phyloP scores from a whole-genome alignment of 2,329 filamentous ascomycete genomes.

The Aureobasidium sp. region DNA sequence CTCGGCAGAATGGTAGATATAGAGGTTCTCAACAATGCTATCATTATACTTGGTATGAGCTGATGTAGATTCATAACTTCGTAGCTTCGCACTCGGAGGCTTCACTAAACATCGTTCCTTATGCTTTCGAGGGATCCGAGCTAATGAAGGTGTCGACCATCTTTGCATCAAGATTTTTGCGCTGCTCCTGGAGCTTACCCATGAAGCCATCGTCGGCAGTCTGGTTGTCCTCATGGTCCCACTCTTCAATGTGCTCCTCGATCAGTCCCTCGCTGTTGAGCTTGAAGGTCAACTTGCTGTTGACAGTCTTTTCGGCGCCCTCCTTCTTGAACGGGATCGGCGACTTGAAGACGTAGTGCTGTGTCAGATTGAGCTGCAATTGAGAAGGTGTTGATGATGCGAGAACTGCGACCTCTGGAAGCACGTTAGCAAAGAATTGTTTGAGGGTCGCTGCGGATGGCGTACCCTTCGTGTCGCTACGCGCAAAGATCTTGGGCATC shows the following conservation, averaged over 20 bases:
- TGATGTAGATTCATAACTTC: neutral
- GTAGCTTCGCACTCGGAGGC: neutral
- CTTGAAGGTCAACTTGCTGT: conserved; percentile 21
- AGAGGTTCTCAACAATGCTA: neutral
- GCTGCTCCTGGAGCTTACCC: conserved; percentile 21
- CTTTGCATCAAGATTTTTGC: conserved; percentile 22
- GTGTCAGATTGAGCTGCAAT: conserved; percentile 20
- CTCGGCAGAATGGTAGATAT: neutral
- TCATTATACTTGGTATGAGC: neutral
- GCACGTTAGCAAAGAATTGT: neutral
- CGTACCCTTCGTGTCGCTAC: conserved; percentile 18
- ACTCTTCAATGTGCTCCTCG: conserved; percentile 22
- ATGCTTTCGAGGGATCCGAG: neutral
- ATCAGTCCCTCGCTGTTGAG: conserved; percentile 20
- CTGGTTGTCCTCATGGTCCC: conserved; percentile 22
- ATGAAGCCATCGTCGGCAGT: conserved; percentile 22
- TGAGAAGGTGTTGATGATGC: conserved; percentile 13
- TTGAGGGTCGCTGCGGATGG: neutral
- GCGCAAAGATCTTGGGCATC: conserved; percentile 23
- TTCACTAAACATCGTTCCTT: neutral
- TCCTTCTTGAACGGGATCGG: conserved; percentile 15
- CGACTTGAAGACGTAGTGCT: conserved; percentile 24
- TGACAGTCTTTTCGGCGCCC: conserved; percentile 20
- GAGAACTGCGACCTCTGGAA: conserved; percentile 12
- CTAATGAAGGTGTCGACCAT: conserved; percentile 13